Evolutionary conservation across 148 eudicot genomes (phyloP).

Genomic region (Vaccinium vitisidaea): DNA sequence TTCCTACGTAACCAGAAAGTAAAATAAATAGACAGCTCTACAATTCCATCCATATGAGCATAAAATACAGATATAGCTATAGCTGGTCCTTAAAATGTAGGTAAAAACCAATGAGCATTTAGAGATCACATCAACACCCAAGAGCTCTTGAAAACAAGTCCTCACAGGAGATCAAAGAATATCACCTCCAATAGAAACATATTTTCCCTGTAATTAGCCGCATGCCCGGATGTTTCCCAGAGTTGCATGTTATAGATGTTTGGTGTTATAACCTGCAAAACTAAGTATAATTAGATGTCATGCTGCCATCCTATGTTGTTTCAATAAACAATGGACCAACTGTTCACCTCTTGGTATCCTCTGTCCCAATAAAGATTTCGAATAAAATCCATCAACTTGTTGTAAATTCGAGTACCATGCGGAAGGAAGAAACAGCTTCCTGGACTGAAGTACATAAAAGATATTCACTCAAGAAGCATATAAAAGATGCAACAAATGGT

Average conservation of each 20-base stretch:
- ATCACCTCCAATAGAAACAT: conserved; percentile 95
- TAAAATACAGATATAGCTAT: not conserved
- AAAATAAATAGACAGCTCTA: not conserved
- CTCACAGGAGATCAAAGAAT: not conserved
- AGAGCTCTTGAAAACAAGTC: not conserved
- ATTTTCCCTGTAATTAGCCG: conserved; percentile 94
- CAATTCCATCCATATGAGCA: too few species aligned
- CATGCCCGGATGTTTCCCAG: conserved; percentile 98
- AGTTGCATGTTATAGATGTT: conserved; percentile 96
- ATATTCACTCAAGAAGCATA: conserved; percentile 19
- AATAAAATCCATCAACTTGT: conserved; percentile 82
- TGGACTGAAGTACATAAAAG: conserved; percentile 52
- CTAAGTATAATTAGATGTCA: conserved; percentile 8
- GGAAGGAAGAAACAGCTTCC: conserved; percentile 98
- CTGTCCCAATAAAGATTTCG: conserved; percentile 72
- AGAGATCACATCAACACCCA: conserved; percentile 1
- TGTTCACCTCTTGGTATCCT: conserved; percentile 84
- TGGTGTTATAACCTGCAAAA: conserved; percentile 74
- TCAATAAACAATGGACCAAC: not conserved
- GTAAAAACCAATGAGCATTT: not conserved
- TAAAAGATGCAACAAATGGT: not conserved
- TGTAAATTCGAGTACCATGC: conserved; percentile 83
- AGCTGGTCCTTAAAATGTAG: not conserved
- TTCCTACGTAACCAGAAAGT: not conserved
- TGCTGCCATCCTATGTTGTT: not conserved